A percentile compares a stretch with the other conserved stretches of the same genome.
Conservation (phyloP, 169 alveolate genomes). For the Plasmodium reichenowi region DNA sequence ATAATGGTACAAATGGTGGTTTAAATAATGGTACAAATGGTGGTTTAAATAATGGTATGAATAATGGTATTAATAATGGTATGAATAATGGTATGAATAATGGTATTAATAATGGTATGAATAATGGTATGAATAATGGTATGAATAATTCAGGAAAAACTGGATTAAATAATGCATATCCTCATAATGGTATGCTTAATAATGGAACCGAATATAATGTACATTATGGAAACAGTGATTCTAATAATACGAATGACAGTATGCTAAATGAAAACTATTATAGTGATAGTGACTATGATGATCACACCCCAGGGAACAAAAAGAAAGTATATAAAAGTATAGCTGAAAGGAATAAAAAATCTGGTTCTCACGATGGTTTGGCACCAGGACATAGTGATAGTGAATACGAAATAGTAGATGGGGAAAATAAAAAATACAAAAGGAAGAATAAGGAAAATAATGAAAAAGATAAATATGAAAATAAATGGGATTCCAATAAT, state of each 20-base stretch:
- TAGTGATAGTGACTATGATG: not conserved
- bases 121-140: no score
- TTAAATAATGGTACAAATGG: no score
- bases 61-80: no score
- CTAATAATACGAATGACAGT: not conserved
- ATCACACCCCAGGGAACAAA: constrained; percentile 9
- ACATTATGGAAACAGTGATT: constrained; percentile 10
- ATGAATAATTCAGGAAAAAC: no score
- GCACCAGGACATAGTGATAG: not conserved
- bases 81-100: no score
- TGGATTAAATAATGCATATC: no score
- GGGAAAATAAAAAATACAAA: not conserved
- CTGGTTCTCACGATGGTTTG: not conserved
- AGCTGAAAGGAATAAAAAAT: not conserved
- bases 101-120: no score
- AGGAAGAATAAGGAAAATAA: not conserved
- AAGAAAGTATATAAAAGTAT: constrained; percentile 3
- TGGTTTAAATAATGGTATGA: no score
- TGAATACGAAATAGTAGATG: constrained; percentile 18
- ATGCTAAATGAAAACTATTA: not conserved
- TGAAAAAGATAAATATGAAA: not conserved
- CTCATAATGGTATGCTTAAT: no score
- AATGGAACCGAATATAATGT: constrained; percentile 7
- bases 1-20: no score
- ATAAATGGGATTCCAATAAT: not conserved